Evolutionary conservation across 805 yeast genomes (phyloP).

Genomic region (Cyberlindnera petersonii): DNA sequence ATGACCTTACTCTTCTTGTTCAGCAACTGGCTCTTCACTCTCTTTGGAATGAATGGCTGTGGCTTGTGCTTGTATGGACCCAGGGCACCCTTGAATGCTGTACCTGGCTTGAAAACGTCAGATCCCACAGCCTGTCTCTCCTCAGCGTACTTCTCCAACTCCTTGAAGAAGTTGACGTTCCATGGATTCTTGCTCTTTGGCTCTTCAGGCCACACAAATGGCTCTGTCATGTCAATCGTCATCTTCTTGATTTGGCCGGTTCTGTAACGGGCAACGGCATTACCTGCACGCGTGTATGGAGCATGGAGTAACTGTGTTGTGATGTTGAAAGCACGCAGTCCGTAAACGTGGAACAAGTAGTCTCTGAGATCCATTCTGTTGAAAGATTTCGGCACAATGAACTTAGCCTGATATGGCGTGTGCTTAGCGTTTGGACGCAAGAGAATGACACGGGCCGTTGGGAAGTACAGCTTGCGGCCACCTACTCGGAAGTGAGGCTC

Average conservation of each 20-base stretch:
- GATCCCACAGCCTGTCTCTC: constrained; percentile 57
- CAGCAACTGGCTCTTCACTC: constrained; percentile 40
- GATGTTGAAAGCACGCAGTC: constrained; percentile 81
- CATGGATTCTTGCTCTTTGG: constrained; percentile 40
- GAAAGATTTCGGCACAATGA: constrained; percentile 89
- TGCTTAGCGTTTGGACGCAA: constrained; percentile 93
- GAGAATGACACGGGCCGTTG: constrained; percentile 75
- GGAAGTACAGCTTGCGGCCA: constrained; percentile 71
- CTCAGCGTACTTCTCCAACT: constrained; percentile 48
- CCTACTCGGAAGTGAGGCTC: constrained; percentile 84
- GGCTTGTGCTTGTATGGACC: constrained; percentile 59
- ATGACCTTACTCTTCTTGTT: constrained; percentile 35
- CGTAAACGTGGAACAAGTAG: constrained; percentile 85
- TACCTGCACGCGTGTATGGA: constrained; percentile 56
- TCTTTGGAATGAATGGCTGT: constrained; percentile 58
- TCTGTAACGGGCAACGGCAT: constrained; percentile 65
- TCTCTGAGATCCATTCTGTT: constrained; percentile 94
- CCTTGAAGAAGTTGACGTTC: constrained; percentile 39
- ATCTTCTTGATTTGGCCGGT: constrained; percentile 84
- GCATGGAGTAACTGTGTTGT: constrained; percentile 83
- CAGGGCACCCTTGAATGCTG: constrained; percentile 66
- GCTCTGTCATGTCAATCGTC: constrained; percentile 95
- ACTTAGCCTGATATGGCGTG: constrained; percentile 95
- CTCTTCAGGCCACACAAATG: constrained; percentile 90
- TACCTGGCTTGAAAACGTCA: constrained; percentile 61